phyloP scores from a whole-genome alignment of 176 grass and related monocot genomes.

The Secale cereale region DNA sequence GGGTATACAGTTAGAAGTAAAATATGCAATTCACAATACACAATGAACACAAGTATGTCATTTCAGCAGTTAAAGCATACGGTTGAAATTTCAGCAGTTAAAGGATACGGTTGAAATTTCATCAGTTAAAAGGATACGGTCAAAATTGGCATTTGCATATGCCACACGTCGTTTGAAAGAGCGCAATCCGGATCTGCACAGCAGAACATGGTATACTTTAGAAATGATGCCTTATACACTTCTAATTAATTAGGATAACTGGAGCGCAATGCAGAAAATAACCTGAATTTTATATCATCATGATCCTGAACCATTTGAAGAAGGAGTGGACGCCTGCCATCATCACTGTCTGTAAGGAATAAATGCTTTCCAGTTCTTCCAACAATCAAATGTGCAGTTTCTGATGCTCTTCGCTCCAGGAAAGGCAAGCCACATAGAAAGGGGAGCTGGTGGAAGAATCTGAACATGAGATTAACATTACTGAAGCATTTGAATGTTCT shows the following conservation, averaged over 20 bases:
- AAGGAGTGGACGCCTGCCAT: conserved; percentile 68
- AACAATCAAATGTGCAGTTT: conserved; percentile 93
- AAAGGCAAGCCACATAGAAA: conserved; percentile 97
- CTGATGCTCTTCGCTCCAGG: conserved; percentile 87
- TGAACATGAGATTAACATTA: conserved; percentile 78
- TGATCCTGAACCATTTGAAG: conserved; percentile 88
- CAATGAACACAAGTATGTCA: conserved; percentile 5
- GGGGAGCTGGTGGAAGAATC: conserved; percentile 85
- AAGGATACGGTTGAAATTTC: too few relatives aligned
- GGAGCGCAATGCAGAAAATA: conserved; percentile 23
- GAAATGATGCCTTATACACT: neutral
- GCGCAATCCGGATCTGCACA: conserved; percentile 76
- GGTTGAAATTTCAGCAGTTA: too few relatives aligned
- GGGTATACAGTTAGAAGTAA: conserved; percentile 32
- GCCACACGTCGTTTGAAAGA: conserved; percentile 91
- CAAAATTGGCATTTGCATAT: conserved; percentile 99
- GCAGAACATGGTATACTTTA: conserved; percentile 28
- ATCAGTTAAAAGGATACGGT: conserved; percentile 59
- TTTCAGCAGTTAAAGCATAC: conserved; percentile 29
- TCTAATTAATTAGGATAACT: neutral
- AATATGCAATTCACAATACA: neutral
- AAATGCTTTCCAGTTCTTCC: conserved; percentile 97
- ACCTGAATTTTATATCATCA: conserved; percentile 95
- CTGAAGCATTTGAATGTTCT: conserved; percentile 50
- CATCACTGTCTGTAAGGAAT: conserved; percentile 92